A percentile compares a stretch with the other conserved stretches of the same genome.
phyloP scores from a whole-genome alignment of 1,284 basidiomycete genomes.

The Neotropicomus parvogracilis region DNA sequence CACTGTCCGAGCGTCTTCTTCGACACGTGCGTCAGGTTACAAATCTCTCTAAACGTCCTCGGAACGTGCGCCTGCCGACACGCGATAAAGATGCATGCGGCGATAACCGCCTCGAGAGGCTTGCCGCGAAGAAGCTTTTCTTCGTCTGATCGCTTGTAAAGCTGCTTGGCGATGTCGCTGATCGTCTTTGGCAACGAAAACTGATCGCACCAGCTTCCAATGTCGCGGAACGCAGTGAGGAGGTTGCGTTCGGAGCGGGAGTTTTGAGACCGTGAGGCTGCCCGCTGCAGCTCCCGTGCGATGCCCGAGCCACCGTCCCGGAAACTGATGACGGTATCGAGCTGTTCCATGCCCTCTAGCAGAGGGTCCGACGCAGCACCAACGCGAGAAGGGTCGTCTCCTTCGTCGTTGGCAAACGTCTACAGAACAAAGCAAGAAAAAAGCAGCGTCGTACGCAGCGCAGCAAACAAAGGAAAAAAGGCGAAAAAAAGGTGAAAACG shows the following conservation, averaged over 20 bases:
- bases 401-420: conserved; percentile 99
- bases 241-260: conserved; percentile 83
- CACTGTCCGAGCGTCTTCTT: conserved; percentile 96
- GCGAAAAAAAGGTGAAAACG: conserved; percentile 8
- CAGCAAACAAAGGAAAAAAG: conserved; percentile 12
- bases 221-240: conserved; percentile 85
- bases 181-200: conserved; percentile 94
- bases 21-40: conserved; percentile 87
- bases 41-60: conserved; percentile 94
- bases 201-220: conserved; percentile 91
- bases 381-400: conserved; percentile 99
- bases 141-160: conserved; percentile 96
- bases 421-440: conserved; percentile 40
- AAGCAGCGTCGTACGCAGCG: conserved; percentile 27
- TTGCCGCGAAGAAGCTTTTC: conserved; percentile 92
- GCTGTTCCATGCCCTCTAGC: conserved; percentile 89
- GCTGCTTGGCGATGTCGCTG: conserved; percentile 92
- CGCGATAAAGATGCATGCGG: conserved; percentile 97
- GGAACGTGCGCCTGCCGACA: conserved; percentile 93
- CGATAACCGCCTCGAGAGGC: conserved; percentile 89
- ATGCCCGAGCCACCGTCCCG: conserved; percentile 92
- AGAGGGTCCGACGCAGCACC: conserved; percentile 93
- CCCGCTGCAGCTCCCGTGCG: conserved; percentile 89
- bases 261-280: conserved; percentile 73
- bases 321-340: conserved; percentile 93